Base-by-base conservation (phyloP, 2,329 filamentous ascomycete species). In the Penicillium rolfsii region DNA sequence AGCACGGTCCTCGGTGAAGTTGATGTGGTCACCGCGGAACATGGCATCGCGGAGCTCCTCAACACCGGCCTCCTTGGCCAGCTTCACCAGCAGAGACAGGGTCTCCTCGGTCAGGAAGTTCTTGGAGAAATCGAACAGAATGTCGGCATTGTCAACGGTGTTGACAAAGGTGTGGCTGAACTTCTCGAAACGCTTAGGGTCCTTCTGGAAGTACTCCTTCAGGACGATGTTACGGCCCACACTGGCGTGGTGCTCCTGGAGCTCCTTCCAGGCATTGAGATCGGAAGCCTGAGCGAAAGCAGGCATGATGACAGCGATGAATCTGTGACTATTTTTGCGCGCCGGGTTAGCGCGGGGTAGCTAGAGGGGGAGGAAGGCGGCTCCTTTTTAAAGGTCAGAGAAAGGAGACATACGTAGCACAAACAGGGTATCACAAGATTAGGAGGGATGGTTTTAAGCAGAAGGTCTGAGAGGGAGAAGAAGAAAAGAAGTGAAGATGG, bases 121-220 rank as follows among this genome's bases (percentile, higher is more conserved):
- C 88, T 99, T 99, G 83, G 90, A 95, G 82, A 97, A 99, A 81
- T 99, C 95, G 80, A 98, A 99, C 66, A 99, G 87, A 73, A 96
- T 95, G 67, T 97, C 92, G 70, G 87, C 89, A 73, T 85, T 85
- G 73, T 96, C 91, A 69, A 90, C 89, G 56, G 85, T 78, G 79
- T 91, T 93, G 71, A 85, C 82, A 80, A 98, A 97, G 73, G 86
- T 91, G 77, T 89, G 91, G 76, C 88, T 91, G 83, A 97, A 93
- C 81, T 95, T 96, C 74, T 89, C 81, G 83, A 97, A 98, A 65
- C 95, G 92, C 75, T 90, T 77, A 53, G 93, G 88, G 77, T 99
- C 93, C 71, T 91, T 88, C 73, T 91, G 85, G 80, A 98, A 99
- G 76, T 91, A 91, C 68, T 96, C 90, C 83, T 96, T 97, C 67